Conservation (phyloP, 805 yeast species). For the Candida sithepensis region DNA sequence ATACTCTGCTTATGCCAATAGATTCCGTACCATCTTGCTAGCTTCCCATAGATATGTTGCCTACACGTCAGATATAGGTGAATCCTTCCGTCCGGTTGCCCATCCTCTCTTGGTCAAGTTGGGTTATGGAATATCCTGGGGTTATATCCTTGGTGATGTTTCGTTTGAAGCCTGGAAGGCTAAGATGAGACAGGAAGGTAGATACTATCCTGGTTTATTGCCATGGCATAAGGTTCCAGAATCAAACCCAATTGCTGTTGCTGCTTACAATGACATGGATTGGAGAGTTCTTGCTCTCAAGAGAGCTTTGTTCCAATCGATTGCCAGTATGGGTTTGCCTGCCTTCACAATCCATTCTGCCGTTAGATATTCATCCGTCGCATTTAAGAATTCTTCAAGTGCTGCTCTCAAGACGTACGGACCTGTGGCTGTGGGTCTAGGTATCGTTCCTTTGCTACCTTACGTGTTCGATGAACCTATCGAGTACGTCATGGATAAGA, state of each 20-base stretch:
- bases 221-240: constrained; percentile 64
- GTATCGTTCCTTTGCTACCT: constrained; percentile 74
- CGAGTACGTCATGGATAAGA: constrained; percentile 60
- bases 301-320: constrained; percentile 74
- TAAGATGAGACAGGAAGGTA: constrained; percentile 61
- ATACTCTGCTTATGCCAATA: constrained; percentile 80
- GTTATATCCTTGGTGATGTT: constrained; percentile 72
- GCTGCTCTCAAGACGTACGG: constrained; percentile 56
- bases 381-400: constrained; percentile 54
- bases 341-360: constrained; percentile 80
- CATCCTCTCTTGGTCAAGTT: constrained; percentile 60
- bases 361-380: constrained; percentile 63
- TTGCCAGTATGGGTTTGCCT: constrained; percentile 85
- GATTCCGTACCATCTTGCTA: constrained; percentile 63
- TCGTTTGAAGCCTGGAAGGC: constrained; percentile 71
- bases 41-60: constrained; percentile 84
- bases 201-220: constrained; percentile 52
- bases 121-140: constrained; percentile 76
- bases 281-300: constrained; percentile 65
- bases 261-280: constrained; percentile 44
- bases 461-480: constrained; percentile 81
- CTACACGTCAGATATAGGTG: constrained; percentile 84
- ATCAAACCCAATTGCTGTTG: constrained; percentile 36
- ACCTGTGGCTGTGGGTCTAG: constrained; percentile 75
- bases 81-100: constrained; percentile 79